Percentiles rank a stretch among this genome's conserved stretches.
Evolutionary conservation across 2,329 filamentous ascomycete genomes (phyloP).

Genomic region (Chrysosporium keratinophilum): DNA sequence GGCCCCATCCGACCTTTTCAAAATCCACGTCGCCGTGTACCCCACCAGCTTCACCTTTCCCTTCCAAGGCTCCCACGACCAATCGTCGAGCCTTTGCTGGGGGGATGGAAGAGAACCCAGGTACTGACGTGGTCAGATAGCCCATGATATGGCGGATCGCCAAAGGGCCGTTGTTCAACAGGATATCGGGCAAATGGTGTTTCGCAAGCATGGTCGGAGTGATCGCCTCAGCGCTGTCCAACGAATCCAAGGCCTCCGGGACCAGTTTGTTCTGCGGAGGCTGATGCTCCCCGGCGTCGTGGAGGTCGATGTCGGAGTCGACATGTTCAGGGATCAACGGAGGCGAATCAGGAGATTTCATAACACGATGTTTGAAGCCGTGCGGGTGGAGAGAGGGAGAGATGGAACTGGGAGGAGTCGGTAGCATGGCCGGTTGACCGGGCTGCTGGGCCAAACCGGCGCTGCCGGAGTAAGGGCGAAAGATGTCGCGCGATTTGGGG

Average conservation of each 20-base stretch:
- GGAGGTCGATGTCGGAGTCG: constrained; percentile 80
- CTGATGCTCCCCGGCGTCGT: constrained; percentile 52
- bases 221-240: constrained; percentile 71
- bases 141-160: constrained; percentile 94
- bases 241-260: constrained; percentile 37
- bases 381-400: constrained; percentile 78
- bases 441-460: constrained; percentile 20
- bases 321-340: constrained; percentile 44
- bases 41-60: constrained; percentile 49
- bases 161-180: constrained; percentile 78
- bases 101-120: constrained; percentile 80
- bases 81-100: constrained; percentile 82
- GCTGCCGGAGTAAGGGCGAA: constrained; percentile 29
- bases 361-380: constrained; percentile 57
- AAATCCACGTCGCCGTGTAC: constrained; percentile 53
- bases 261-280: constrained; percentile 34
- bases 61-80: constrained; percentile 85
- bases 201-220: constrained; percentile 77
- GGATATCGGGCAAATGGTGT: constrained; percentile 79
- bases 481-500: constrained; percentile 34
- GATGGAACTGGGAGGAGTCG: constrained; percentile 90
- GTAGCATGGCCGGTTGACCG: constrained; percentile 45
- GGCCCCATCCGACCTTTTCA: constrained; percentile 94
- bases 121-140: constrained; percentile 83
- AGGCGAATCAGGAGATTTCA: constrained; percentile 30